Conservation (phyloP, 2,329 filamentous ascomycete genomes). For the Hypoxylon sp. region DNA sequence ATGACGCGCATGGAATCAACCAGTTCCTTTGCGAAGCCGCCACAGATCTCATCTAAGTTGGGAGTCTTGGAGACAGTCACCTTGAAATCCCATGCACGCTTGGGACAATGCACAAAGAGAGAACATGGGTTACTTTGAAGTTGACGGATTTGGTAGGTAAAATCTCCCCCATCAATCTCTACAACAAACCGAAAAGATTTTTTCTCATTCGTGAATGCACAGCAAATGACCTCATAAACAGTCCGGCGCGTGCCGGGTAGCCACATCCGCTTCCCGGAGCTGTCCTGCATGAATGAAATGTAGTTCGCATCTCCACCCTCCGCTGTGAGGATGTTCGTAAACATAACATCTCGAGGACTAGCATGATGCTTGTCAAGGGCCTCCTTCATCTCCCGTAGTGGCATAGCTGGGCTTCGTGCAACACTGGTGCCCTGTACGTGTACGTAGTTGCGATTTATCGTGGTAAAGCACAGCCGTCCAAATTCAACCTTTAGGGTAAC, state of each 20-base stretch:
- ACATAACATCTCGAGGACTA: constrained; percentile 20
- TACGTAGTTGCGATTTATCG: constrained; percentile 26
- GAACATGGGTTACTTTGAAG: constrained; percentile 25
- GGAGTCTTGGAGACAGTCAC: constrained; percentile 42
- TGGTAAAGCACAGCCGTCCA: constrained; percentile 41
- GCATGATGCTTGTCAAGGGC: constrained; percentile 32
- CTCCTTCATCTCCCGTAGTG: constrained; percentile 23
- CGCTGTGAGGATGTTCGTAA: constrained; percentile 39
- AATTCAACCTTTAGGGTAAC: constrained; percentile 40
- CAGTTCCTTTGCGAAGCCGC: constrained; percentile 48
- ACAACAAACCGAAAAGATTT: constrained; percentile 42
- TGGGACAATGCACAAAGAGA: constrained; percentile 50
- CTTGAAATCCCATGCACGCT: constrained; percentile 51
- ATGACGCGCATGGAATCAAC: constrained; percentile 45
- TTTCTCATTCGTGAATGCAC: constrained; percentile 9
- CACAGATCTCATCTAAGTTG: constrained; percentile 42
- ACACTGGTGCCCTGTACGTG: not conserved
- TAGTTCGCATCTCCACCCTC: constrained; percentile 48
- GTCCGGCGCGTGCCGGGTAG: constrained; percentile 35
- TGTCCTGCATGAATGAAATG: constrained; percentile 36
- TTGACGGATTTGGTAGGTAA: constrained; percentile 41
- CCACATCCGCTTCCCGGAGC: constrained; percentile 36
- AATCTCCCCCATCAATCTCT: constrained; percentile 47
- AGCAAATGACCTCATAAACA: constrained; percentile 48
- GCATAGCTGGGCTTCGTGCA: not conserved